phyloP scores from a whole-genome alignment of 768 basidiomycete genomes.

The Sarcodon aspratus region DNA sequence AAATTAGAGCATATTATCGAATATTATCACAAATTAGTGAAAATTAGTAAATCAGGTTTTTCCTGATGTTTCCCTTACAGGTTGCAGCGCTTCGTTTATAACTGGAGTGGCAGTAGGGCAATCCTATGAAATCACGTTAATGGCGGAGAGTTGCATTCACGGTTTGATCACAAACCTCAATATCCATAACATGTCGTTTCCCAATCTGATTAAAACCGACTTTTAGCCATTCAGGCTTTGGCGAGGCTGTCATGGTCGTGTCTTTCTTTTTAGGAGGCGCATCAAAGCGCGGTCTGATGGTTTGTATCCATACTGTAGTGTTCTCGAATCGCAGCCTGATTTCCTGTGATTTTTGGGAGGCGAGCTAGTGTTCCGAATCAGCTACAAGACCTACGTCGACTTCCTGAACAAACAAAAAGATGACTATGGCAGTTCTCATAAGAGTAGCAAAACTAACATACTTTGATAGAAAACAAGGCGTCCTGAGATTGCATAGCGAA shows the following conservation, averaged over 20 bases:
- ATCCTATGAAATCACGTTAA: constrained; percentile 37
- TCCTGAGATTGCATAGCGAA: constrained; percentile 59
- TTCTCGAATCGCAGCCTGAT: constrained; percentile 62
- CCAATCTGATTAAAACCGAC: constrained; percentile 88
- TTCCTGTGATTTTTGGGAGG: constrained; percentile 68
- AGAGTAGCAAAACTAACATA: constrained; percentile 15
- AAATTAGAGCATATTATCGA: no score
- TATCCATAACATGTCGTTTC: constrained; percentile 69
- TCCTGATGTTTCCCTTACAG: constrained; percentile 50
- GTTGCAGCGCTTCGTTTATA: constrained; percentile 55
- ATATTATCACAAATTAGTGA: no score
- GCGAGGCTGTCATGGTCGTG: constrained; percentile 1
- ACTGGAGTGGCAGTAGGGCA: constrained; percentile 84
- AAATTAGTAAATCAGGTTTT: no score
- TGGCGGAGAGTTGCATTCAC: no score
- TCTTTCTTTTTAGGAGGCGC: constrained; percentile 40
- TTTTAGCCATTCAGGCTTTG: constrained; percentile 56
- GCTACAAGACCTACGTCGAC: constrained; percentile 82
- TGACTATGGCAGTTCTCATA: neutral
- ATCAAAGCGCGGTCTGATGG: constrained; percentile 97
- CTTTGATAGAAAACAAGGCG: constrained; percentile 63
- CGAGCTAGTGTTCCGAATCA: constrained; percentile 80
- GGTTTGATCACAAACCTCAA: constrained; percentile 50
- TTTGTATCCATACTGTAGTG: constrained; percentile 78
- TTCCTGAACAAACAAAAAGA: constrained; percentile 39